These are phyloP conservation scores for Linderniella brevidens DNA, from an alignment of 257 asterid genomes.

Conservation along the genomic window DNA sequence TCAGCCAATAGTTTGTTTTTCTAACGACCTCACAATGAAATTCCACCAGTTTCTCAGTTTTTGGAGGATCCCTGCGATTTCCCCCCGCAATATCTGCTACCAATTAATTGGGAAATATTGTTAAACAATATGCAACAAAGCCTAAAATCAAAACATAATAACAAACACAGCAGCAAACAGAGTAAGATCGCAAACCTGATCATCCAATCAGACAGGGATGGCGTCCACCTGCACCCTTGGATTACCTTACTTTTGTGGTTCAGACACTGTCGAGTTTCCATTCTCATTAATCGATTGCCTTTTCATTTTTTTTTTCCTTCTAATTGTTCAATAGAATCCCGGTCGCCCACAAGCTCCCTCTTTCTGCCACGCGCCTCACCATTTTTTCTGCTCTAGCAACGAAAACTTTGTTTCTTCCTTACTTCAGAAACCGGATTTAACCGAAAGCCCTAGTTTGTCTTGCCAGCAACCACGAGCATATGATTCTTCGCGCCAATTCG, in stretches of 20 bases:
- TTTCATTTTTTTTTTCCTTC: slow-evolving; percentile 12
- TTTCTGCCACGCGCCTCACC: slow-evolving; percentile 23
- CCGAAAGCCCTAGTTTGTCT: too few species aligned
- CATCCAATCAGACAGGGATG: slow-evolving; percentile 90
- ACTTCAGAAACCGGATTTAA: too few species aligned
- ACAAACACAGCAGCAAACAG: slow-evolving; percentile 5
- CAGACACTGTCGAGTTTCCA: slow-evolving; percentile 5
- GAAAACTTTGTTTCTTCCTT: too few species aligned
- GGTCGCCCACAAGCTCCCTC: slow-evolving; percentile 34
- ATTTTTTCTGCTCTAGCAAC: too few species aligned
- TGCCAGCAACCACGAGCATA: too few species aligned
- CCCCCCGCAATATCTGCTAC: slow-evolving; percentile 51
- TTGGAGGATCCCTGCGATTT: slow-evolving; percentile 57
- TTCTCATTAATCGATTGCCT: slow-evolving; percentile 9
- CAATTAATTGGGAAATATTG: background rate
- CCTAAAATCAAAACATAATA: too few species aligned
- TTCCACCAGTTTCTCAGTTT: slow-evolving; percentile 75
- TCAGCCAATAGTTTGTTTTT: slow-evolving; percentile 46
- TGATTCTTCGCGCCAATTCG: too few species aligned
- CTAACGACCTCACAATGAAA: slow-evolving; percentile 43
- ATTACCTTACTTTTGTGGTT: slow-evolving; percentile 8
- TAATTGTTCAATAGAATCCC: slow-evolving; percentile 9
- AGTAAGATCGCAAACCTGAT: slow-evolving; percentile 25
- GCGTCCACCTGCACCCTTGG: slow-evolving; percentile 80
- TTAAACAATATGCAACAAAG: background rate